Evolutionary conservation across 164 flowering plant genomes (phyloP).

Genomic region (Stephania cephalantha): DNA sequence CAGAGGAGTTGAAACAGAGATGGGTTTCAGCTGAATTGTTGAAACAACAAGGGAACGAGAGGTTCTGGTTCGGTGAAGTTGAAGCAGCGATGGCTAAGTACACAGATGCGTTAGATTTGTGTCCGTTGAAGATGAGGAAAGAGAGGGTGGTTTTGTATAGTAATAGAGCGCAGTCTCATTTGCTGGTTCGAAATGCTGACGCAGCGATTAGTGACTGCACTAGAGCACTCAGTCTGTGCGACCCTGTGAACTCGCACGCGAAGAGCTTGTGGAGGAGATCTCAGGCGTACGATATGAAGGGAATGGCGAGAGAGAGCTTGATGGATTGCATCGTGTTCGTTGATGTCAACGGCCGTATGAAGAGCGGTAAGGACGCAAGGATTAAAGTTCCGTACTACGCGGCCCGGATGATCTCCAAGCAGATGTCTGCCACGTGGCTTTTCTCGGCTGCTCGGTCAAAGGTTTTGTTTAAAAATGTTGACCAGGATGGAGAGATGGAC

Average conservation of each 20-base stretch:
- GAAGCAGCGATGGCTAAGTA: constrained; percentile 45
- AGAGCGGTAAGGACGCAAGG: constrained; percentile 10
- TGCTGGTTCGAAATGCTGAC: constrained; percentile 39
- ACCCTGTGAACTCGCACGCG: constrained; percentile 50
- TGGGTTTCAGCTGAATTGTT: constrained; percentile 28
- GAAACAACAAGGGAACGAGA: constrained; percentile 51
- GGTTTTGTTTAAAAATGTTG: not conserved
- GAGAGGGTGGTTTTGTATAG: constrained; percentile 67
- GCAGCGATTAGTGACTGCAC: constrained; percentile 65
- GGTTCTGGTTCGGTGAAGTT: constrained; percentile 41
- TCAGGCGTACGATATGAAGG: constrained; percentile 81
- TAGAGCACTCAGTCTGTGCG: constrained; percentile 51
- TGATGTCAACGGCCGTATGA: constrained; percentile 41
- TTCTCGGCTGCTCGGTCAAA: constrained; percentile 31
- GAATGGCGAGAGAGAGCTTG: constrained; percentile 70
- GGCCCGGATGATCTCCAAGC: constrained; percentile 66
- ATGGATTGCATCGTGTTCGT: constrained; percentile 69
- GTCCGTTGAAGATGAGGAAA: constrained; percentile 52
- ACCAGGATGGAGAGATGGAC: not conserved
- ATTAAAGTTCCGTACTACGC: constrained; percentile 59
- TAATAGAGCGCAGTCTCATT: constrained; percentile 70
- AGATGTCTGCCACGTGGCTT: constrained; percentile 74
- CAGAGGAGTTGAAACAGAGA: constrained; percentile 32
- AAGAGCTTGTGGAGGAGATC: constrained; percentile 88
- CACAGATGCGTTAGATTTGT: constrained; percentile 46